Conservation (phyloP, 2,329 filamentous ascomycete species). For the Penicillium sp. region DNA sequence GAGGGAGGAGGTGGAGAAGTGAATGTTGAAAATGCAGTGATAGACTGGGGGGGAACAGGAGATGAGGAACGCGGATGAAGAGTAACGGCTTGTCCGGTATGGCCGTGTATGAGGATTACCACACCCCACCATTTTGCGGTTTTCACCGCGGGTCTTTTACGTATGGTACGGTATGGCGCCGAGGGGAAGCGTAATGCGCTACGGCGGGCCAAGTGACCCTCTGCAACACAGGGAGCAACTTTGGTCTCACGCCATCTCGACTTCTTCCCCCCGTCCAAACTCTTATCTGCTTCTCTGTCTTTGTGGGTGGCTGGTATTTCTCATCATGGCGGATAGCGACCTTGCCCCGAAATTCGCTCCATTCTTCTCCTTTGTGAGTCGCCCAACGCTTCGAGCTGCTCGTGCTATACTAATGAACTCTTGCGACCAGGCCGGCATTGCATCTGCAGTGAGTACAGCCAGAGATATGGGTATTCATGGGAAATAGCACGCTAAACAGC, state of each 20-base stretch:
- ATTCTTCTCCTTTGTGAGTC: slow-evolving; percentile 61
- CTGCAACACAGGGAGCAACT: slow-evolving; percentile 17
- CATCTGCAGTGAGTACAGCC: slow-evolving; percentile 41
- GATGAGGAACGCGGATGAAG: slow-evolving; percentile 16
- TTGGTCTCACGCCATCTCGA: not conserved
- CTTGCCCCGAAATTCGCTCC: slow-evolving; percentile 59
- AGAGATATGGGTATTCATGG: slow-evolving; percentile 1
- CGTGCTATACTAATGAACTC: slow-evolving; percentile 22
- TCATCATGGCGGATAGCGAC: slow-evolving; percentile 45
- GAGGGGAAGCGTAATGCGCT: slow-evolving; percentile 12
- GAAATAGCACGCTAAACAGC: slow-evolving; percentile 21
- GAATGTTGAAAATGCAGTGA: slow-evolving; percentile 23
- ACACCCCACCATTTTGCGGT: not conserved
- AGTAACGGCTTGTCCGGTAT: slow-evolving; percentile 20
- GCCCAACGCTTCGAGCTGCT: slow-evolving; percentile 4
- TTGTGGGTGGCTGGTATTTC: not conserved
- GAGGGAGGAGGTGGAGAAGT: slow-evolving; percentile 12
- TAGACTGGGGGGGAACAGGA: slow-evolving; percentile 21
- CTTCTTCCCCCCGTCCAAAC: slow-evolving; percentile 7
- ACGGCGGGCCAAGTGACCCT: slow-evolving; percentile 23
- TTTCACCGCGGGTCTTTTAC: not conserved
- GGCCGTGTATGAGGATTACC: slow-evolving; percentile 15
- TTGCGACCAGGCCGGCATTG: slow-evolving; percentile 43
- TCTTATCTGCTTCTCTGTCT: slow-evolving; percentile 3
- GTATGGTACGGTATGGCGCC: slow-evolving; percentile 14